Evolutionary conservation across 2,329 filamentous ascomycete genomes (phyloP).

Genomic region (Mycosphaerelloides madeirae): DNA sequence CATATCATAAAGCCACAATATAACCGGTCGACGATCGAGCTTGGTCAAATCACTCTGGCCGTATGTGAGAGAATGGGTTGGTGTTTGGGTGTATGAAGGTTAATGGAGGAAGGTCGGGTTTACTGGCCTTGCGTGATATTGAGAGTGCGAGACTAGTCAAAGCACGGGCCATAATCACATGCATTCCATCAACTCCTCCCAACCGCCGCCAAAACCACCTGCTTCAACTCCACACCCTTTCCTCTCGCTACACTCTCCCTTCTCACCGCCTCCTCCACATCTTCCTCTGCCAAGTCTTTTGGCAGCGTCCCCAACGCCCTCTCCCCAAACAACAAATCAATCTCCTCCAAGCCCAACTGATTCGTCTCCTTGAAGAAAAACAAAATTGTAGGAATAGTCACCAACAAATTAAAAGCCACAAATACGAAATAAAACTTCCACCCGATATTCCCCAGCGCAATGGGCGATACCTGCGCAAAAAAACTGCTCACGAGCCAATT

Average conservation of each 20-base stretch:
- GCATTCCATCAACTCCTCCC: no score
- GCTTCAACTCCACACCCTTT: constrained; percentile 13
- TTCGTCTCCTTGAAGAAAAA: constrained; percentile 54
- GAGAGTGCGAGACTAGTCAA: no score
- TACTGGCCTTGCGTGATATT: no score
- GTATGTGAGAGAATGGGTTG: no score
- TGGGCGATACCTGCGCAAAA: constrained; percentile 54
- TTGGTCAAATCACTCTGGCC: no score
- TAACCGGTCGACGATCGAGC: no score
- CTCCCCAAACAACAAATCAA: constrained; percentile 54
- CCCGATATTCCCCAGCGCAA: constrained; percentile 23
- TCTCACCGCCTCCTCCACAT: constrained; percentile 27
- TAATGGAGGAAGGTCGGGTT: no score
- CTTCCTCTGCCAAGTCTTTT: constrained; percentile 38
- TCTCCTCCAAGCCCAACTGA: constrained; percentile 53
- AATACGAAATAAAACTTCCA: constrained; percentile 30
- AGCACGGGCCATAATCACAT: no score
- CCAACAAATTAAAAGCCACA: constrained; percentile 45
- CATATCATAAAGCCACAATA: no score
- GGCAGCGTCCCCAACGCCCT: constrained; percentile 46
- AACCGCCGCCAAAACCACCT: constrained; percentile 4
- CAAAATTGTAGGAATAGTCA: constrained; percentile 45
- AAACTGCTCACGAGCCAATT: constrained; percentile 58
- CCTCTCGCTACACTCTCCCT: constrained; percentile 15
- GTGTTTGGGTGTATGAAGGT: no score